Evolutionary conservation across 768 basidiomycete genomes (phyloP), one percentile per base, ranked within the genome.

Genomic region (Termitomyces sp.): DNA sequence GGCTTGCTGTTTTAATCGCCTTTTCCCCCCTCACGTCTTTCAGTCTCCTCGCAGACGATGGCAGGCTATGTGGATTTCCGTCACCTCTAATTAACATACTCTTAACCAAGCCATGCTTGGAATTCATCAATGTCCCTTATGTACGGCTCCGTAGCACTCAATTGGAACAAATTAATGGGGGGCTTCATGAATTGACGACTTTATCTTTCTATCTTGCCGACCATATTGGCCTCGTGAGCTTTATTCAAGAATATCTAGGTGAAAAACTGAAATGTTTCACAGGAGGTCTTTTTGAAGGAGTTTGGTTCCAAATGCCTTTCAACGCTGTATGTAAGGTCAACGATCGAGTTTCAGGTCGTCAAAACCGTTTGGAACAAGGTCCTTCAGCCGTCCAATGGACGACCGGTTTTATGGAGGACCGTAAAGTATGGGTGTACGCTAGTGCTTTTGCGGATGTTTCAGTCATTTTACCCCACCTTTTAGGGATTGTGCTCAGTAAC

Each of bases 11-110:
- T 23, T 33, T 57, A 7, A 36, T 57, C n/a, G 9, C 10, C 9
- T 10, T 30, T 33, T 57, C 57, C 0, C 40, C 57, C 33, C 57
- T 57, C 9, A 50, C 49, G 5, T 57, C 57, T 8, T 51, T 57
- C 50, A 57, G 50, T 14, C 57, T 57, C 32, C 32, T 57, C 1
- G 38, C 57, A n/a, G 50, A 57, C 20, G 57, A 57, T 35, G 40
- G 18, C 9, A 51, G 33, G 38, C 9, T 38, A 14, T 57, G 56
- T 49, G 33, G 13, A 23, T 40, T 41, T 5, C 26, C 48, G 12
- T 44, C 40, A 1, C 30, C 57, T 20, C 16, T 51, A 28, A 41
- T 57, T 20, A 50, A 20, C n/a, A 43, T 43, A 51, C 49, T 57
- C 20, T 8, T 51, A 5, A 50, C n/a, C 16, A 50, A 57, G 20